Evolutionary conservation across 2,329 filamentous ascomycete genomes (phyloP).

Genomic region (Diplodia intermedia): DNA sequence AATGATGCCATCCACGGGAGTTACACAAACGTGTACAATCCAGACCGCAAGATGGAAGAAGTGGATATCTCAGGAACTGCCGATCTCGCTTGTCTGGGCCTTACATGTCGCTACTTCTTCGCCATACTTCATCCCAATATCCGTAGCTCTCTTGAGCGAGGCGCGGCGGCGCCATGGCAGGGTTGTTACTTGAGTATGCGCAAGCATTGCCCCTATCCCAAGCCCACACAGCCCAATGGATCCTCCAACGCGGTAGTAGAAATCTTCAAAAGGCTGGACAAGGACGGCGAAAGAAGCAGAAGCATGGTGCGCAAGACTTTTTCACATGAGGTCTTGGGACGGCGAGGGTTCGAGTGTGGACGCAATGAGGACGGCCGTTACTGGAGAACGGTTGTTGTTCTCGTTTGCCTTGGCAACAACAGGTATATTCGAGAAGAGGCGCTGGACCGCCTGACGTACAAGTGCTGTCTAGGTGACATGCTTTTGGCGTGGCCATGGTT

Average conservation of each 20-base stretch:
- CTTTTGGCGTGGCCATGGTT: neutral
- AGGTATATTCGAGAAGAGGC: neutral
- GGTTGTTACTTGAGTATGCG: neutral
- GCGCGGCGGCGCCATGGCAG: neutral
- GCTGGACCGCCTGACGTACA: neutral
- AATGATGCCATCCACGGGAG: no score
- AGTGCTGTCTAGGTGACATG: neutral
- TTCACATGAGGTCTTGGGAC: neutral
- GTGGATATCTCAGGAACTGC: neutral
- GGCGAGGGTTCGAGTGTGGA: neutral
- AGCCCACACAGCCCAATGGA: neutral
- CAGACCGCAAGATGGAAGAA: no score
- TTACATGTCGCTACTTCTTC: conserved; percentile 1
- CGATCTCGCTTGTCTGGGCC: neutral
- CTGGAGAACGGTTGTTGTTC: neutral
- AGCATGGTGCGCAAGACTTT: neutral
- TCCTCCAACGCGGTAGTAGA: neutral
- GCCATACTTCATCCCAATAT: neutral
- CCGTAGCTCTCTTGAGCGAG: neutral
- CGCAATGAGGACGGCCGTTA: neutral
- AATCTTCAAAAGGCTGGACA: neutral
- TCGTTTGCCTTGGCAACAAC: neutral
- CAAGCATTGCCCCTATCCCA: neutral
- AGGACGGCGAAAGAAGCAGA: neutral
- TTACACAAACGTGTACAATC: no score